Evolutionary conservation across 2,329 filamentous ascomycete species (phyloP).

Genomic region (Fusarium transvaalense): DNA sequence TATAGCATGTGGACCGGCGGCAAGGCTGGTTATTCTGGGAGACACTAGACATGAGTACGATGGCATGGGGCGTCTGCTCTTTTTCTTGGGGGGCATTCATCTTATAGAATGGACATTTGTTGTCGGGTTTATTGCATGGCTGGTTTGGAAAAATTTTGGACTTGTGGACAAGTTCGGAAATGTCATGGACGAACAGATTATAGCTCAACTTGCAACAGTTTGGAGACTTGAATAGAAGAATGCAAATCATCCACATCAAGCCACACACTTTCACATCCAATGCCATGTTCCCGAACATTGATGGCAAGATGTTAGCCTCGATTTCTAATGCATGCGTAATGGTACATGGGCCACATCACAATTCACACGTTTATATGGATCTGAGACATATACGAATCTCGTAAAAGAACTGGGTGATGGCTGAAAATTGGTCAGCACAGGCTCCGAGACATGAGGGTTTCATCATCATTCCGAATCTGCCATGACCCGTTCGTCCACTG

Average conservation of each 20-base stretch:
- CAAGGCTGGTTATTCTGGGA: conserved; percentile 10
- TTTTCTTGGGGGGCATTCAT: conserved; percentile 11
- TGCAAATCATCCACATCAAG: not conserved
- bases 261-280: not conserved
- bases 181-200: not conserved
- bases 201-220: not conserved
- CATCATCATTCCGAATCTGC: conserved; percentile 26
- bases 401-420: not conserved
- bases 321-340: not conserved
- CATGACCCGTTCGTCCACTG: not conserved
- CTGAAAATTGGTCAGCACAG: not conserved
- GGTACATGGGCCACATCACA: not conserved
- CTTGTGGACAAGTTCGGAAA: conserved; percentile 4
- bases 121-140: conserved; percentile 6
- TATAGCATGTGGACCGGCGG: not conserved
- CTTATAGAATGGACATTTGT: conserved; percentile 6
- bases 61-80: conserved; percentile 12
- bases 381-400: conserved; percentile 10
- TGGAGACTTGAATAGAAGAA: not conserved
- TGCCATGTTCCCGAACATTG: not conserved
- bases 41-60: conserved; percentile 25
- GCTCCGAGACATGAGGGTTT: conserved; percentile 33
- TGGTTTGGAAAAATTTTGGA: not conserved
- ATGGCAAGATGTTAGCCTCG: not conserved
- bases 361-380: conserved; percentile 4